Evolutionary conservation across 2,329 filamentous ascomycete species (phyloP).

Genomic region (Venturia carpophila): DNA sequence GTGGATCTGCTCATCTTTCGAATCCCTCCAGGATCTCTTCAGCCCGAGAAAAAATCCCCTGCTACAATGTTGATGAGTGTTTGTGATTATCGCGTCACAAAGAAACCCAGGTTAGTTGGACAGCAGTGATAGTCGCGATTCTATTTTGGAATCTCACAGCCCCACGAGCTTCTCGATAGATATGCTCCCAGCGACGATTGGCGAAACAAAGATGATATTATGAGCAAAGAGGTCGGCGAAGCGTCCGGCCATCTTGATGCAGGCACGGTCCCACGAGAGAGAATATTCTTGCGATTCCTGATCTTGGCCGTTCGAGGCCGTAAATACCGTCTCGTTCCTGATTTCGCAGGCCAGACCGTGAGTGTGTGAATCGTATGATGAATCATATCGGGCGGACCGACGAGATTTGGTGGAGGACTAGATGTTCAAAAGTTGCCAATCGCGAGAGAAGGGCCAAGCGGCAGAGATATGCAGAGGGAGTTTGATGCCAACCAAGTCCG

Average conservation of each 20-base stretch:
- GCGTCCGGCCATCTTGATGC: not conserved
- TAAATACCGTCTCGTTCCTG: not conserved
- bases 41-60: not conserved
- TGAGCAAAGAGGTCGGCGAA: not conserved
- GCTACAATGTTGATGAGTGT: too few species aligned
- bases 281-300: not conserved
- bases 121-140: too few species aligned
- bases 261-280: not conserved
- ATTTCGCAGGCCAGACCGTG: not conserved
- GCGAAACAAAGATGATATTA: too few species aligned
- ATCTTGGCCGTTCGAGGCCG: not conserved
- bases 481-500: not conserved
- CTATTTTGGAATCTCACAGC: constrained; percentile 2
- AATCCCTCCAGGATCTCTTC: not conserved
- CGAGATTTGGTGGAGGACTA: not conserved
- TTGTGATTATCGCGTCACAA: too few species aligned
- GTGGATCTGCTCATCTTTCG: not conserved
- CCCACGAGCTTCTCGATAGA: not conserved
- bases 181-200: not conserved
- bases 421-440: not conserved
- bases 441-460: not conserved
- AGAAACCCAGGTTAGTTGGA: too few species aligned
- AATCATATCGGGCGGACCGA: not conserved
- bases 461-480: not conserved
- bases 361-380: not conserved